Evolutionary conservation across 495 filamentous ascomycete species (phyloP).

Genomic region (Hypoxylon intermedium): DNA sequence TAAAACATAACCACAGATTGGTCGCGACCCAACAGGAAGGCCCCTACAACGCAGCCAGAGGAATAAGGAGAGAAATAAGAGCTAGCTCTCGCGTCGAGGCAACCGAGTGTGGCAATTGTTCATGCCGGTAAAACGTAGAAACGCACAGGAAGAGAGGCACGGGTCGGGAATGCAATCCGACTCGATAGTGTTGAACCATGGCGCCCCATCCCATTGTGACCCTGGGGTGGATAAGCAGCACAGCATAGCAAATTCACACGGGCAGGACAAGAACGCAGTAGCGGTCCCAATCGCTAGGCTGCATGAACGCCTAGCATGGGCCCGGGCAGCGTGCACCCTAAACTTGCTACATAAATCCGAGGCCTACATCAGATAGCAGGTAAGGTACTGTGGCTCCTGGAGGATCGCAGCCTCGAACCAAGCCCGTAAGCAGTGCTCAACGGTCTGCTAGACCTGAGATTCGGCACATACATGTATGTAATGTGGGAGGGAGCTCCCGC

Average conservation of each 20-base stretch:
- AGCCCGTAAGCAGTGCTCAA: slow-evolving; percentile 31
- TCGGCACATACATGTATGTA: slow-evolving; percentile 26
- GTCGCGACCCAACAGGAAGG: slow-evolving; percentile 40
- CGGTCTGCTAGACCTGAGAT: slow-evolving; percentile 22
- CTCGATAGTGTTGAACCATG: slow-evolving; percentile 38
- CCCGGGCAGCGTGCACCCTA: slow-evolving; percentile 8
- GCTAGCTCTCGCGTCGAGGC: slow-evolving; percentile 21
- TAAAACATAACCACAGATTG: slow-evolving; percentile 37
- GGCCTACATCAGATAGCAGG: background rate
- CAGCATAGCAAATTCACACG: slow-evolving; percentile 28
- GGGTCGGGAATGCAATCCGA: slow-evolving; percentile 42
- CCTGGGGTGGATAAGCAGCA: slow-evolving; percentile 36
- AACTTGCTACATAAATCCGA: slow-evolving; percentile 16
- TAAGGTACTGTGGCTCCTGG: slow-evolving; percentile 22
- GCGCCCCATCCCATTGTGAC: slow-evolving; percentile 34
- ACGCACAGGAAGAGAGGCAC: slow-evolving; percentile 39
- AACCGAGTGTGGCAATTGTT: slow-evolving; percentile 35
- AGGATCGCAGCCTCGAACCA: slow-evolving; percentile 34
- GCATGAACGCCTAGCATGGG: slow-evolving; percentile 41
- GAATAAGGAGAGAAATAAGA: slow-evolving; percentile 11
- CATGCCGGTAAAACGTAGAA: slow-evolving; percentile 42
- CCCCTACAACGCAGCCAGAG: slow-evolving; percentile 36
- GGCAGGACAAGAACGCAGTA: slow-evolving; percentile 31
- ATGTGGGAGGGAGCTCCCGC: slow-evolving; percentile 34
- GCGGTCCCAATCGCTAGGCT: slow-evolving; percentile 38